Evolutionary conservation across 345 rosid genomes (phyloP).

Genomic region (Gynandropsis gynandra): DNA sequence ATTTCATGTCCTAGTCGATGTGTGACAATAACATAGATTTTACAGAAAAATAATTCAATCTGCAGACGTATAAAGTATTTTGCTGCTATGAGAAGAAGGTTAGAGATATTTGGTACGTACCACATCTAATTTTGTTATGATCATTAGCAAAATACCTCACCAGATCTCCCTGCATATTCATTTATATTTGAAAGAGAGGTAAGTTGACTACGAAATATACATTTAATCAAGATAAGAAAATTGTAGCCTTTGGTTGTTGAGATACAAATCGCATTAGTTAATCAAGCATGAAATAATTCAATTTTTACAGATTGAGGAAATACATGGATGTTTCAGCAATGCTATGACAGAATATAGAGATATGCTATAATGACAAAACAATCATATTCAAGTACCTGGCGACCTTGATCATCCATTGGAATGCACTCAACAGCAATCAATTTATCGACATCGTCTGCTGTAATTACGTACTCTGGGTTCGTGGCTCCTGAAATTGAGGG

Average conservation of each 20-base stretch:
- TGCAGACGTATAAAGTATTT: too few species aligned
- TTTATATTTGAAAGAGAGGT: background rate
- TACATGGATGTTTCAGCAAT: background rate
- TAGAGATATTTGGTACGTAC: slow-evolving; percentile 39
- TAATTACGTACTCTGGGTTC: slow-evolving; percentile 90
- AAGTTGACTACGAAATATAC: background rate
- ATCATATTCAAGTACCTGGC: slow-evolving; percentile 44
- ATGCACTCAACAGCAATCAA: slow-evolving; percentile 96
- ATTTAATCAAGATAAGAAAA: background rate
- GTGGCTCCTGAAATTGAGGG: slow-evolving; percentile 65
- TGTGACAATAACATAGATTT: too few species aligned
- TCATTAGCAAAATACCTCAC: slow-evolving; percentile 86
- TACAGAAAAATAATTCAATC: too few species aligned
- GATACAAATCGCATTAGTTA: background rate
- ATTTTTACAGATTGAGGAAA: too few species aligned
- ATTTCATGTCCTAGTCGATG: too few species aligned
- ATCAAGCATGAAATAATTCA: background rate
- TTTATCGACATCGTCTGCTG: slow-evolving; percentile 98
- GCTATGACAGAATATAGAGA: background rate
- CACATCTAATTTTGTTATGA: slow-evolving; percentile 87
- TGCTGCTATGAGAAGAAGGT: background rate
- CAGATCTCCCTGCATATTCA: slow-evolving; percentile 66
- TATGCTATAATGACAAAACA: background rate
- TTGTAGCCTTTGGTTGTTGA: too few species aligned
- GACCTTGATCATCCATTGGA: slow-evolving; percentile 97